Evolutionary conservation across 148 eudicot species (phyloP), one percentile per base, ranked within the genome.

Genomic region (Chenopodium quinoa): DNA sequence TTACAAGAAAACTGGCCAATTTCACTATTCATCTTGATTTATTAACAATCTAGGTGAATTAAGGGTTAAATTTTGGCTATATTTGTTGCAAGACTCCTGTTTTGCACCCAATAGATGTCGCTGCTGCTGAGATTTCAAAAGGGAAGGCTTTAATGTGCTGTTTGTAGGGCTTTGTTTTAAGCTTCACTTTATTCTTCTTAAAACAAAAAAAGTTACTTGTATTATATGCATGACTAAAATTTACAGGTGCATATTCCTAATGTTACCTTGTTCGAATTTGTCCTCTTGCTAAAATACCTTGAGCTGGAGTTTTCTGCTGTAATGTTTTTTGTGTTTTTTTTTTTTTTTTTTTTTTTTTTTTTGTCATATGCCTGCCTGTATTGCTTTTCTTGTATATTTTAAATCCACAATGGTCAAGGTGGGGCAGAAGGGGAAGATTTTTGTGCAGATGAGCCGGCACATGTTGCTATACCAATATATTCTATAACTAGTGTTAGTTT

Each of bases 11-110:
- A 32, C 29, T 31, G 79, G 84, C 90, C 90, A 79, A 56, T 67
- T 79, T 65, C 83, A 67, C 82, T 79, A 60, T 70, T 70, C 88
- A 76, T 79, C 83, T 76, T 66, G 88, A 77, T 62, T 70, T 16
- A 68, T 76, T 69, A 76, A 73, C 44, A 34, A 68, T 83, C 88
- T 80, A 77, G 84, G 85, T 86, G 90, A 81, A 74, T 84, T 75
- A 78, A 75, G 81, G 77, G 65, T 73, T 66, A 34, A 50, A 64
- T 65, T 47, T 52, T 86, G 88, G 88, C 87, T 70, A 88, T 71
- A 85, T 40, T 68, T 44, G 56, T 52, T 37, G 60, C 80, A 80
- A 44, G 65, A 80, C 23, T 64, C 32, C 47, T 9, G n/a, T 79
- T 66, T 68, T 82, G 81, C 85, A 81, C 81, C 82, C 70, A 81